Evolutionary conservation across 306 rosid species (phyloP), one percentile per base, ranked within the genome.

Genomic region (Inga oerstediana): DNA sequence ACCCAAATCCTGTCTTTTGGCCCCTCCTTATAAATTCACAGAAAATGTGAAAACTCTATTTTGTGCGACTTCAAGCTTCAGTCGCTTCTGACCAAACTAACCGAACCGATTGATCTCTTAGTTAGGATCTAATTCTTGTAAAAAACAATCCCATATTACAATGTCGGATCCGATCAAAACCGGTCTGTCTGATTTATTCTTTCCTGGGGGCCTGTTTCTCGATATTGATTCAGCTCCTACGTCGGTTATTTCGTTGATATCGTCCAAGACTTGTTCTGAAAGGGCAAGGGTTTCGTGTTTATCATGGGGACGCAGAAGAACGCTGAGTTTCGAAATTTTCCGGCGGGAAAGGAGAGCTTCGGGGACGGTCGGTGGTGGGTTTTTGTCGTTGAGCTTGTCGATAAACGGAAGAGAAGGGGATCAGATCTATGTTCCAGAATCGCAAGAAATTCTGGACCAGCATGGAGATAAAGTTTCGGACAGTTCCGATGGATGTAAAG

Each of bases 161-260:
- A 87, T 86, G 81, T 14, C 76, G 72, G 90, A 73, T 54, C 70
- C 87, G 56, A 83, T 84, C 87, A 52, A 86, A 64, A 73, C 81
- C 30, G 84, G 84, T 30, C 84, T 93, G 37, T 80, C 88, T 78
- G 87, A 84, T 81, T 51, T 82, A 0, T 83, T 86, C 87, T 64
- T 75, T 82, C 89, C 85, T 34, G 97, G 99, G 13, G 98, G 99
- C 10, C 76, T 96, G 64, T 96, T 96, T 84, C 92, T 96, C 62
- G 88, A 92, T 30, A 64, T 61, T n/a, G 70, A 90, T 37, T 73
- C 93, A 3, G 27, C 88, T 75, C 89, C 97, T 39, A 84, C 91
- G 2, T 87, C 92, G 69, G 85, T 94, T 69, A 41, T 82, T 37
- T 80, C 94, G 32, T 72, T 81, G 5, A 35, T 88, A 43, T 79